These are phyloP conservation scores for Spizellomyces punctatus DNA, from an alignment of 192 early-diverging fungal genomes.

Conservation along the genomic window DNA sequence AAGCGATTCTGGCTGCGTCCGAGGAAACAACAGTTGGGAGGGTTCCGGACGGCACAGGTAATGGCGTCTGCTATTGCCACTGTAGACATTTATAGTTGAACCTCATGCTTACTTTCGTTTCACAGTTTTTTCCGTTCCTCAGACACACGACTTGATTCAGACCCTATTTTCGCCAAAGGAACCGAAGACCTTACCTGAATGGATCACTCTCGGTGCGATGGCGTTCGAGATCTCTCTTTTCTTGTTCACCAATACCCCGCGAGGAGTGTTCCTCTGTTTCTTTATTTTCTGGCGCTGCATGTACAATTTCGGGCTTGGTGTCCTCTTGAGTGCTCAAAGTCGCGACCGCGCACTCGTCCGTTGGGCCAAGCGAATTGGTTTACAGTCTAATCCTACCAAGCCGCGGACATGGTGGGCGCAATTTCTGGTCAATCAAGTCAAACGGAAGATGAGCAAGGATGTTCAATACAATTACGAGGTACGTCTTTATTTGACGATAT, in stretches of 20 bases:
- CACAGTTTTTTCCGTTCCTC: constrained; percentile 23
- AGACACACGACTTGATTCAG: constrained; percentile 30
- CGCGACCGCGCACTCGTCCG: constrained; percentile 71
- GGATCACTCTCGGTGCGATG: constrained; percentile 25
- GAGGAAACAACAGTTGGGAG: constrained; percentile 5
- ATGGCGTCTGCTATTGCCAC: too few species aligned
- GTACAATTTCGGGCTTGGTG: constrained; percentile 88
- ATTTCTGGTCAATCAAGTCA: constrained; percentile 36
- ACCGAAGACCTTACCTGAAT: constrained; percentile 30
- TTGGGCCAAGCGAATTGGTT: constrained; percentile 67
- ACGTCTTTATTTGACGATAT: not conserved
- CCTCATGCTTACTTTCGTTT: not conserved
- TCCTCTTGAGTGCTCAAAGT: constrained; percentile 70
- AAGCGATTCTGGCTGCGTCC: too few species aligned
- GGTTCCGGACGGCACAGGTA: constrained; percentile 26
- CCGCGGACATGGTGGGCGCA: constrained; percentile 35
- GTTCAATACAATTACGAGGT: constrained; percentile 31
- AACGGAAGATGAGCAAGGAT: constrained; percentile 37
- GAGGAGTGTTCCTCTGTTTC: constrained; percentile 66
- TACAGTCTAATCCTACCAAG: constrained; percentile 41
- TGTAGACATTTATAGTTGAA: not conserved
- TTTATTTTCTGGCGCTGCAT: constrained; percentile 86
- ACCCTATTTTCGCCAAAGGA: constrained; percentile 27
- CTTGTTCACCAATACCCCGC: constrained; percentile 61
- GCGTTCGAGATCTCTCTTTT: constrained; percentile 55